phyloP scores from a whole-genome alignment of 2,329 filamentous ascomycete species.

The Diplocarpon rosae region DNA sequence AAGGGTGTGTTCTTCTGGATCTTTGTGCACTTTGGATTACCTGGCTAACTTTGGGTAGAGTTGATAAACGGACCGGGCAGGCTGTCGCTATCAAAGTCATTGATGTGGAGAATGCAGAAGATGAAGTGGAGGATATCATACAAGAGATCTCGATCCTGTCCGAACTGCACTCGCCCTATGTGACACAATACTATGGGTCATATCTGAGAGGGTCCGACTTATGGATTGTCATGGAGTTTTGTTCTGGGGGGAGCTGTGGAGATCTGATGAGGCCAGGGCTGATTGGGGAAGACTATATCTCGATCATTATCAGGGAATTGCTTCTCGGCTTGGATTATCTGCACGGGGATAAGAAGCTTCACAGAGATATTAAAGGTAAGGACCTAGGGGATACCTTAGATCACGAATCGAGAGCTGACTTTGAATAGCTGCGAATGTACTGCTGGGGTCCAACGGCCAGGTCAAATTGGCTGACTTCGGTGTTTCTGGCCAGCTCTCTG shows the following conservation, averaged over 20 bases:
- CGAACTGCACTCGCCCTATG: conserved; percentile 88
- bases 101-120: conserved; percentile 96
- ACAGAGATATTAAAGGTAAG: conserved; percentile 88
- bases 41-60: conserved; percentile 38
- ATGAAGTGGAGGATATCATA: conserved; percentile 98
- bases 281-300: conserved; percentile 91
- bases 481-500: conserved; percentile 88
- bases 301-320: conserved; percentile 85
- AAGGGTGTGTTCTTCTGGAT: conserved; percentile 53
- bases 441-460: conserved; percentile 81
- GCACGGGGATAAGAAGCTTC: conserved; percentile 89
- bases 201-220: conserved; percentile 92
- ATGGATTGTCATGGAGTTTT: conserved; percentile 99
- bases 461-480: conserved; percentile 97
- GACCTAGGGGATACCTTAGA: conserved; percentile 2
- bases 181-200: conserved; percentile 96
- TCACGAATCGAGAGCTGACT: conserved; percentile 4
- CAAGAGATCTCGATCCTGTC: conserved; percentile 97
- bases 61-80: conserved; percentile 86
- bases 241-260: conserved; percentile 89
- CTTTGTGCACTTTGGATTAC: conserved; percentile 3
- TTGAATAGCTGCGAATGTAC: conserved; percentile 73
- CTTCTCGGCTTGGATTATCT: conserved; percentile 86
- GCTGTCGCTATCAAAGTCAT: conserved; percentile 98
- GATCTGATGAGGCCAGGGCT: conserved; percentile 90